A percentile compares a stretch with the other conserved stretches of the same genome.
These are phyloP conservation scores for Penicillium griseofulvum DNA, from an alignment of 2,329 filamentous ascomycete genomes.

Conservation along the genomic window DNA sequence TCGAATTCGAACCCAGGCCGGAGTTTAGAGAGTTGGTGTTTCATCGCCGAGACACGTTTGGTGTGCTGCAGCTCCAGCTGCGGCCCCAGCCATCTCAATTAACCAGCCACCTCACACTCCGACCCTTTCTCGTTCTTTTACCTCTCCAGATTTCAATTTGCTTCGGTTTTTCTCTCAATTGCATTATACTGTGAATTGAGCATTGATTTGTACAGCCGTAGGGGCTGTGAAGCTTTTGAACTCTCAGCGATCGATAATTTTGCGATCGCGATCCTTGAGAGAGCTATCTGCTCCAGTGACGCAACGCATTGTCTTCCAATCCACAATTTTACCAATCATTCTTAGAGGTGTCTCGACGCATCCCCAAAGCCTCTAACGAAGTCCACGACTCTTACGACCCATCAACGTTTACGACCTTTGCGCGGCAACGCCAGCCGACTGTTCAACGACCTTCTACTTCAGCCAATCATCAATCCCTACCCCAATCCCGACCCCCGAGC, in stretches of 20 bases:
- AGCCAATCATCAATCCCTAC: conserved; percentile 37
- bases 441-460: conserved; percentile 43
- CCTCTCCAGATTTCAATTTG: conserved; percentile 8
- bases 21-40: background rate
- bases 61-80: conserved; percentile 23
- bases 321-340: conserved; percentile 23
- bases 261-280: conserved; percentile 18
- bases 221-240: background rate
- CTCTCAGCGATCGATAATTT: conserved; percentile 1
- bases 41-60: conserved; percentile 22
- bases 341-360: conserved; percentile 46
- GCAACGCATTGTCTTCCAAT: conserved; percentile 36
- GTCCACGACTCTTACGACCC: conserved; percentile 55
- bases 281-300: conserved; percentile 15
- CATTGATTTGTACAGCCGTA: conserved; percentile 1
- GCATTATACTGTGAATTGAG: conserved; percentile 5
- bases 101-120: conserved; percentile 33
- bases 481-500: conserved; percentile 50
- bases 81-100: conserved; percentile 44
- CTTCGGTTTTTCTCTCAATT: conserved; percentile 1
- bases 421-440: conserved; percentile 48
- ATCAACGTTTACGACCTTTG: conserved; percentile 43
- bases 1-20: background rate
- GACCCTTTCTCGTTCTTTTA: conserved; percentile 13
- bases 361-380: conserved; percentile 49